Base-by-base conservation (phyloP, 805 yeast species). In the Cyberlindnera meyerae region DNA sequence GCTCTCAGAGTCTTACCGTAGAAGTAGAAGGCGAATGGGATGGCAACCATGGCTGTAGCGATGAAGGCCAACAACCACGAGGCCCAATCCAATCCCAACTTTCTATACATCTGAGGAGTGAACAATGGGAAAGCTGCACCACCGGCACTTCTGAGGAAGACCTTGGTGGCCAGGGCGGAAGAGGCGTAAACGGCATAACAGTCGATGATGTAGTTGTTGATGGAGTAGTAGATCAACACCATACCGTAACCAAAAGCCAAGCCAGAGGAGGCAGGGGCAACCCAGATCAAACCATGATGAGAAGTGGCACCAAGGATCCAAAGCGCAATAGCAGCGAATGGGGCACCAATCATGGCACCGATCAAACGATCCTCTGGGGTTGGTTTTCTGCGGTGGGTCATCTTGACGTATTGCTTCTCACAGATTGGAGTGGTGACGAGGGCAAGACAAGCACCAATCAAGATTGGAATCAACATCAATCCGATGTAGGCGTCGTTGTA, bases 51-150 rank as follows among this genome's bases (percentile, higher is more conserved):
- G 4, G 82, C 88, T 42, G 83, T 71, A 13, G 87, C 74, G 48
- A 83, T 75, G 52, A 83, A 83, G 0, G 88, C 90, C 54, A 83
- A 65, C 42, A 83, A 65, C 79, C 82, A 83, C 51, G 79, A 71
- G 16, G 88, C 94, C 93, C 93, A 83, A 45, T 79, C 79, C 35
- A 83, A 63, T 5, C 90, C 90, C 52, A 83, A 61, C 36, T 66
- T 75, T 43, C 74, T 73, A 58, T 82, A 83, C 90, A 83, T 82
- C 61, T 82, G 90, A 26, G 78, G 75, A n/a, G 83, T 76, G 56
- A 83, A 82, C 48, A 83, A 65, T 42, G 90, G 89, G 72, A 83
- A 82, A 0, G 88, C 90, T 18, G 88, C 90, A 66, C 93, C 94
- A 52, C 88, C 89, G 15, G 87, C 82, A 49, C 82, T 72, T 68